Evolutionary conservation across 2,329 filamentous ascomycete species (phyloP), one percentile per base, ranked within the genome.

Genomic region (Colletotrichum truncatum): DNA sequence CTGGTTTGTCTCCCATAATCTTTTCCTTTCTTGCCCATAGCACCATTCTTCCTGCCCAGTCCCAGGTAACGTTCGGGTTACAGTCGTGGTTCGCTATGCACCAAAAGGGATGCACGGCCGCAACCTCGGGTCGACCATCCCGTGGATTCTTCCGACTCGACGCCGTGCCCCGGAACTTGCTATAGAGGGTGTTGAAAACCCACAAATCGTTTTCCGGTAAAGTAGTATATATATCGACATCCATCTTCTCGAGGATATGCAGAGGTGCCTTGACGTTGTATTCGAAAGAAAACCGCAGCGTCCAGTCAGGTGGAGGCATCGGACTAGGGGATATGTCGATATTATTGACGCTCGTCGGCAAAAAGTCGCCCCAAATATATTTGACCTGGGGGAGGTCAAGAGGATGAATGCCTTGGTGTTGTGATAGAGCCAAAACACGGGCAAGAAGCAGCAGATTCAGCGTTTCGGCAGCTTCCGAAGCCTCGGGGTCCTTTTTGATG

Each of bases 51-150:
- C 92, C 92, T 26, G 91, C 89, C 93, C 94, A 98, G 73, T 97
- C 93, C 96, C 96, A 99, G 4, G 87, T 87, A 38, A 98, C 94
- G 76, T 97, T 98, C 8, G 96, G 96, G 74, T 97, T 90, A 78
- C 96, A 99, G 76, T 94, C 93, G 76, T 99, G 96, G 73, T 99
- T 99, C 26, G 95, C 94, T 28, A 98, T 84, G 78, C 94, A 98
- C 94, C 96, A 99, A 71, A 97, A 89, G 2, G 95, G 94, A 79
- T 98, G 94, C 26, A 98, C 94, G 26, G 95, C 95, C 26, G 93
- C 93, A 4, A 97, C 91, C 72, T 98, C 96, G 0, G 96, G 95
- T 9, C 93, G 88, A 3, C 94, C 93, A 68, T 95, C 92, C 70
- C 87, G 87, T 0, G 85, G 85, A 67, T 88, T 93, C 70, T 96